Conservation (phyloP, 805 yeast species). For the Barnettozyma sp. region DNA sequence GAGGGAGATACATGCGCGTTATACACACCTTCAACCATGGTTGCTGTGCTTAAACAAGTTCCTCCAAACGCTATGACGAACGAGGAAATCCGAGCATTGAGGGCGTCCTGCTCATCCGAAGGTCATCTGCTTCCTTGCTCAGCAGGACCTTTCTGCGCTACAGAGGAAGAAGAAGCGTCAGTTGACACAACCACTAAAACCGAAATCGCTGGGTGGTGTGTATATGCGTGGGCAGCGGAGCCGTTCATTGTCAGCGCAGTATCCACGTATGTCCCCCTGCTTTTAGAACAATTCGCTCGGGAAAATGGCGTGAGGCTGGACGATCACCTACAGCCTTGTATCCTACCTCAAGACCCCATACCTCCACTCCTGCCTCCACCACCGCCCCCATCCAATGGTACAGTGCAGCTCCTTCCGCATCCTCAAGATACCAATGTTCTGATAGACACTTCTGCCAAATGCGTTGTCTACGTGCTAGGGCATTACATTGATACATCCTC, state of each 20-base stretch:
- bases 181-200: conserved; percentile 29
- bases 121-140: not conserved
- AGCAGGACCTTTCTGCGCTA: too few species aligned
- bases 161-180: conserved; percentile 2
- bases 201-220: conserved; percentile 61
- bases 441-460: conserved; percentile 23
- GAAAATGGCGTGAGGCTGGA: conserved; percentile 58
- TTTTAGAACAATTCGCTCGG: conserved; percentile 66
- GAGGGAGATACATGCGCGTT: not conserved
- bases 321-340: conserved; percentile 55
- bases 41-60: not conserved
- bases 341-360: conserved; percentile 23
- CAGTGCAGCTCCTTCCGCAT: too few species aligned
- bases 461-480: conserved; percentile 43
- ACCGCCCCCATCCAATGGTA: too few species aligned
- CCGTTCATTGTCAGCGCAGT: conserved; percentile 77
- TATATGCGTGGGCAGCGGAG: conserved; percentile 69
- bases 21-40: not conserved
- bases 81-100: not conserved
- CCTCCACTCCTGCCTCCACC: conserved; percentile 32
- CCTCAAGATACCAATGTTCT: too few species aligned
- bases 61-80: not conserved
- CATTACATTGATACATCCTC: conserved; percentile 63
- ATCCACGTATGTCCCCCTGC: conserved; percentile 68
- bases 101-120: not conserved